Conservation (phyloP, 257 asterid genomes). For the Solanum dulcamara region DNA sequence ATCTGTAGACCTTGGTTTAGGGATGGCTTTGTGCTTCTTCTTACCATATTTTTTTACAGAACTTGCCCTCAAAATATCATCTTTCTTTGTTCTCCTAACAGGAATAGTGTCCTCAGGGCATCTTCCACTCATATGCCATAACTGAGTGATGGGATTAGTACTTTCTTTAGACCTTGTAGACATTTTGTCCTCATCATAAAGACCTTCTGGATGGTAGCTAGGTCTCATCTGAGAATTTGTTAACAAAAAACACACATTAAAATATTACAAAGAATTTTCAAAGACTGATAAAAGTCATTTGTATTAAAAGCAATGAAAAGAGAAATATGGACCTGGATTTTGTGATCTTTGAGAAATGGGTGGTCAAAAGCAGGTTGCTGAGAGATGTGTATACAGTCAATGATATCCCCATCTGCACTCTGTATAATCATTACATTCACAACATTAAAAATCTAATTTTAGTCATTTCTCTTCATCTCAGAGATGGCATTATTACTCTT, state of each 20-base stretch:
- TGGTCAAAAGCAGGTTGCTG: conserved; percentile 85
- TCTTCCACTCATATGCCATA: conserved; percentile 76
- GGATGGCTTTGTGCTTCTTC: conserved; percentile 48
- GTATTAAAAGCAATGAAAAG: neutral
- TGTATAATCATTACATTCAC: conserved; percentile 22
- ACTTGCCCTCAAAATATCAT: conserved; percentile 77
- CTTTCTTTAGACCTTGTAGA: conserved; percentile 24
- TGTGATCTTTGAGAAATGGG: conserved; percentile 90
- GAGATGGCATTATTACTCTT: neutral
- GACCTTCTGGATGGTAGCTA: conserved; percentile 67
- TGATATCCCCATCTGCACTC: conserved; percentile 85
- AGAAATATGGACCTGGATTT: conserved; percentile 50
- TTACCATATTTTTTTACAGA: conserved; percentile 66
- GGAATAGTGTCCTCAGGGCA: conserved; percentile 68
- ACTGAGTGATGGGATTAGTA: conserved; percentile 44
- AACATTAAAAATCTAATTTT: neutral
- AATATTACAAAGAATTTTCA: neutral
- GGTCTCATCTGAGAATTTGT: conserved; percentile 46
- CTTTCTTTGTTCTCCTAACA: conserved; percentile 63
- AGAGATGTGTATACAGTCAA: conserved; percentile 79
- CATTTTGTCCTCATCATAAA: conserved; percentile 41
- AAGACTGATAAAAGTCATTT: neutral
- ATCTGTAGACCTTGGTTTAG: conserved; percentile 67
- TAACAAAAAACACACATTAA: neutral
- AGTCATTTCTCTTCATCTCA: neutral